These are phyloP conservation scores for Athelia psychrophila DNA, from an alignment of 1,284 basidiomycete genomes.

Conservation along the genomic window DNA sequence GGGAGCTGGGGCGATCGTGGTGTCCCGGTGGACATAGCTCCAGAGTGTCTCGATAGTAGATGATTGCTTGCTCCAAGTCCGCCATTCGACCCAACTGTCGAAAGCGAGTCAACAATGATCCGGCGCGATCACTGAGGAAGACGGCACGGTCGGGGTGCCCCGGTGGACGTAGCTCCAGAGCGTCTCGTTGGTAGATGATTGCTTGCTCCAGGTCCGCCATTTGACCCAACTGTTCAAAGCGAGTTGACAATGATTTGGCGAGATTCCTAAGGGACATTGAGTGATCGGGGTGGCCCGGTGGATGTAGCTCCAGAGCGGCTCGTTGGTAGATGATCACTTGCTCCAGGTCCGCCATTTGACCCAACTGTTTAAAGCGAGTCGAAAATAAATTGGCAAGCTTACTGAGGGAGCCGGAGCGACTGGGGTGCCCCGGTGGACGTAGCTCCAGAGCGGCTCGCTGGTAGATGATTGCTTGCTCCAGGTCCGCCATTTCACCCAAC, in stretches of 20 bases:
- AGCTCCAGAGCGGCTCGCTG: slow-evolving; percentile 18
- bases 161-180: slow-evolving; percentile 13
- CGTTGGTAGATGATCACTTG: slow-evolving; percentile 20
- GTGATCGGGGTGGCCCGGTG: slow-evolving; percentile 17
- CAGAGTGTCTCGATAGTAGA: neutral
- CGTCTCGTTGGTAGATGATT: slow-evolving; percentile 20
- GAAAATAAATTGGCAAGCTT: slow-evolving; percentile 26
- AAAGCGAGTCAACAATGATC: neutral
- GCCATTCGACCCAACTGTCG: neutral
- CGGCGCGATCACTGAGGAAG: neutral
- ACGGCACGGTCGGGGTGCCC: slow-evolving; percentile 2
- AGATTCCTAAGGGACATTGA: slow-evolving; percentile 21
- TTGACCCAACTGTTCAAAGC: slow-evolving; percentile 20
- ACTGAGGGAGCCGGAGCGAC: slow-evolving; percentile 21
- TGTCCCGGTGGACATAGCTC: slow-evolving; percentile 6
- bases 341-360: slow-evolving; percentile 24
- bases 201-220: slow-evolving; percentile 28
- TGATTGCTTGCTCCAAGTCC: neutral
- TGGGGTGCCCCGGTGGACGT: slow-evolving; percentile 20
- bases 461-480: slow-evolving; percentile 15
- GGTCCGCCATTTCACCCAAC: slow-evolving; percentile 6
- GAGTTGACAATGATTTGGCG: slow-evolving; percentile 23
- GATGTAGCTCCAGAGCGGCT: slow-evolving; percentile 18
- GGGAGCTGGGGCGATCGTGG: slow-evolving; percentile 14
- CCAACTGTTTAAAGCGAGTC: slow-evolving; percentile 21